A percentile compares a stretch with the other conserved stretches of the same genome.
These are phyloP conservation scores for Helicostylum pulchrum DNA, from an alignment of 192 early-diverging fungal genomes.

Conservation along the genomic window DNA sequence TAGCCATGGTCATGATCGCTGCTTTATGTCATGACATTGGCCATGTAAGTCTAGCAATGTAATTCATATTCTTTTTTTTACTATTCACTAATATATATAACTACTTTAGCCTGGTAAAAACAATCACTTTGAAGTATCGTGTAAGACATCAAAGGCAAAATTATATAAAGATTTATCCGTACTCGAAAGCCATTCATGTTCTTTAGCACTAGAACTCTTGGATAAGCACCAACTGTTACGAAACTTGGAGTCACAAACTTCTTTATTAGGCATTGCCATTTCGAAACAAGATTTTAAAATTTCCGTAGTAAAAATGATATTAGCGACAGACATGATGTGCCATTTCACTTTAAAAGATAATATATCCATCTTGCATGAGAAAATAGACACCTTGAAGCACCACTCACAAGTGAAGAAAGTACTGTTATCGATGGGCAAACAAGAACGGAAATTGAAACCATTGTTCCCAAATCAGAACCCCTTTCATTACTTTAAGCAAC, in stretches of 20 bases:
- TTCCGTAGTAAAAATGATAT: slow-evolving; percentile 69
- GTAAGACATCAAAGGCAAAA: slow-evolving; percentile 68
- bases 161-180: slow-evolving; percentile 76
- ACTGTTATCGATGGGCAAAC: too few species aligned
- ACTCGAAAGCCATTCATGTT: slow-evolving; percentile 82
- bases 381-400: too few species aligned
- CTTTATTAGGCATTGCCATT: slow-evolving; percentile 43
- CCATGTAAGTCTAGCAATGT: too few species aligned
- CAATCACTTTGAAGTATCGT: slow-evolving; percentile 88
- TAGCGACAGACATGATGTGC: slow-evolving; percentile 89
- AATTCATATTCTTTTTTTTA: too few species aligned
- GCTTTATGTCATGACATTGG: slow-evolving; percentile 90
- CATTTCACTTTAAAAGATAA: slow-evolving; percentile 71
- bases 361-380: slow-evolving; percentile 18
- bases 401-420: too few species aligned
- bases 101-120: slow-evolving; percentile 91
- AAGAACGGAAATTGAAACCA: too few species aligned
- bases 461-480: too few species aligned
- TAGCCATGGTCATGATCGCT: slow-evolving; percentile 72
- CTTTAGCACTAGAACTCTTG: slow-evolving; percentile 67
- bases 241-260: slow-evolving; percentile 46
- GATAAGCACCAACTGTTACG: slow-evolving; percentile 67
- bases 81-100: neutral
- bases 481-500: too few species aligned
- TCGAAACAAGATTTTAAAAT: slow-evolving; percentile 42